phyloP scores from a whole-genome alignment of 2,329 filamentous ascomycete genomes.

The Magnaporthiopsis rhizophila region DNA sequence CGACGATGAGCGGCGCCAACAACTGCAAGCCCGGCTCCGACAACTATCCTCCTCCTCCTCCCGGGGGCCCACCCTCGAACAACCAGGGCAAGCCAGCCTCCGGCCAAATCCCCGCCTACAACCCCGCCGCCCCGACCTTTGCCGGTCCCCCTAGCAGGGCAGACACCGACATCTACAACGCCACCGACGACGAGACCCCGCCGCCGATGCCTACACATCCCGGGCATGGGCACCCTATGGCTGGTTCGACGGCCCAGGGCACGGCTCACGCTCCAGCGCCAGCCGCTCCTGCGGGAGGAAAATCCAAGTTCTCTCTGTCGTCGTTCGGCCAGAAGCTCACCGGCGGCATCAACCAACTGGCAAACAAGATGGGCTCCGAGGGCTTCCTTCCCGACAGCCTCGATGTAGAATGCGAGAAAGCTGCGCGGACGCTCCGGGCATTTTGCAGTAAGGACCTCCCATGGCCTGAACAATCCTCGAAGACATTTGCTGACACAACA shows the following conservation, averaged over 20 bases:
- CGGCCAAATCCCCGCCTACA: not conserved
- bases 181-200: not conserved
- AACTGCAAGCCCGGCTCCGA: not conserved
- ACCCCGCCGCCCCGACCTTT: slow-evolving; percentile 2
- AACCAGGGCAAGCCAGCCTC: not conserved
- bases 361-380: slow-evolving; percentile 74
- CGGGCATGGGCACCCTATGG: not conserved
- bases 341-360: slow-evolving; percentile 70
- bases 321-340: slow-evolving; percentile 42
- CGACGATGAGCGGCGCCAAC: slow-evolving; percentile 6
- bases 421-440: slow-evolving; percentile 70
- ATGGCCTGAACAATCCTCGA: no score
- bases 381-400: slow-evolving; percentile 80
- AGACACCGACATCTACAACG: slow-evolving; percentile 7
- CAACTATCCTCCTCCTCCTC: slow-evolving; percentile 10
- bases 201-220: not conserved
- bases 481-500: not conserved
- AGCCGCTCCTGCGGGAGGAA: not conserved
- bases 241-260: not conserved
- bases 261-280: not conserved
- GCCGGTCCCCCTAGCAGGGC: not conserved
- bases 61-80: slow-evolving; percentile 8
- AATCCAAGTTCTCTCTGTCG: slow-evolving; percentile 14
- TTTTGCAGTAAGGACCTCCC: slow-evolving; percentile 64
- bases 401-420: slow-evolving; percentile 88